phyloP scores from a whole-genome alignment of 2,329 filamentous ascomycete genomes.

The Cercospora sp. region DNA sequence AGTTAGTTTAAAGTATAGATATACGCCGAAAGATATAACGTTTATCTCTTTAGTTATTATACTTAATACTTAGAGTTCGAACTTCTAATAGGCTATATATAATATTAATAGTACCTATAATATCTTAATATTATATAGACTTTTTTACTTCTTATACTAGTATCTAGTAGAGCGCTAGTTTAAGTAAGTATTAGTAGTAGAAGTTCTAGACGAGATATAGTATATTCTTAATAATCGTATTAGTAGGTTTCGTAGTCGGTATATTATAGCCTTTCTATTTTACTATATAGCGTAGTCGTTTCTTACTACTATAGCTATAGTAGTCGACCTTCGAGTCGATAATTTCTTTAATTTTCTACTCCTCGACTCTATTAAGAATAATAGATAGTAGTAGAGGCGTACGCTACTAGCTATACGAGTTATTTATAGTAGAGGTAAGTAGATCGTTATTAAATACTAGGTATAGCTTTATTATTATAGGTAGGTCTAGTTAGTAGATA shows the following conservation, averaged over 20 bases:
- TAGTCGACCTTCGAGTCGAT: neutral
- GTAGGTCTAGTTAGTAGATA: too few relatives aligned
- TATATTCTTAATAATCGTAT: neutral
- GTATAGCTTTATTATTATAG: too few relatives aligned
- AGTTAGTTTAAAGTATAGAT: neutral
- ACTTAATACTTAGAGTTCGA: neutral
- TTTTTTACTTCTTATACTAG: neutral
- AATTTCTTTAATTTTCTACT: neutral
- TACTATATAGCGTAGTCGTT: neutral
- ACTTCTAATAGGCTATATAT: neutral
- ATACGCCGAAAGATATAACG: neutral
- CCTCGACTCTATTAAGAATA: neutral
- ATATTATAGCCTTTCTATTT: neutral
- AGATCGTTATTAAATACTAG: neutral
- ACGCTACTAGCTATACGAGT: neutral
- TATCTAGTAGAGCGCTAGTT: neutral
- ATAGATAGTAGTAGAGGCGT: neutral
- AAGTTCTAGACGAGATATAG: neutral
- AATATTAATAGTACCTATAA: neutral
- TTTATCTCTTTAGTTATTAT: neutral
- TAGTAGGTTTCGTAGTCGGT: neutral
- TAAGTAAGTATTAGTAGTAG: neutral
- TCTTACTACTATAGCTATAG: neutral
- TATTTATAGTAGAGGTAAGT: neutral
- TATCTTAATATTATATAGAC: neutral